Evolutionary conservation across 2,329 filamentous ascomycete genomes (phyloP).

Genomic region (Xylaria hypoxylon): DNA sequence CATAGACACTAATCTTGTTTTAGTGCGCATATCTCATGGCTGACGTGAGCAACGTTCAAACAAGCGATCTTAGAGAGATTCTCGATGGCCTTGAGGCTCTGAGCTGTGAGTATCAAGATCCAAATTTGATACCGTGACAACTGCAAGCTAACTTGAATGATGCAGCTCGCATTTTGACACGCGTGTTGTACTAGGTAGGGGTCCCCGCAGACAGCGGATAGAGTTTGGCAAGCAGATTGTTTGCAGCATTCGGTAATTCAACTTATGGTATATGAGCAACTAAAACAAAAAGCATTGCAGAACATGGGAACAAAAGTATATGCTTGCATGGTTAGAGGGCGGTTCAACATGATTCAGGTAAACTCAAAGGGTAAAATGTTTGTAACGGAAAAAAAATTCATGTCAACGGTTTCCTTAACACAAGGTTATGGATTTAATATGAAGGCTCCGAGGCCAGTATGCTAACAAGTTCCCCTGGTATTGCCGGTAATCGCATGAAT

Average conservation of each 20-base stretch:
- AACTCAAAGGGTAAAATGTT: constrained; percentile 21
- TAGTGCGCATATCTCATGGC: constrained; percentile 96
- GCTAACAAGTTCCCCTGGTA: background rate
- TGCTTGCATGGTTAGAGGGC: constrained; percentile 24
- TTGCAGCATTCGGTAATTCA: constrained; percentile 37
- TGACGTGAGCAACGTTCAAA: constrained; percentile 89
- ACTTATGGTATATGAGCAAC: constrained; percentile 32
- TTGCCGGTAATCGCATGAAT: constrained; percentile 3
- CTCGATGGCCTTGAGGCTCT: constrained; percentile 85
- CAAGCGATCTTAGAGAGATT: constrained; percentile 84
- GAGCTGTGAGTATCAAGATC: constrained; percentile 69
- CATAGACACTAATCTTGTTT: constrained; percentile 23
- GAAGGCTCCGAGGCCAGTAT: background rate
- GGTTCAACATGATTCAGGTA: constrained; percentile 36
- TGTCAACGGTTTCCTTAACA: background rate
- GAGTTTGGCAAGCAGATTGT: constrained; percentile 33
- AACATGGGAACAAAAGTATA: constrained; percentile 9
- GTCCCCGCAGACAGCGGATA: constrained; percentile 30
- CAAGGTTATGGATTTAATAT: background rate
- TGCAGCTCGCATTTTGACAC: constrained; percentile 54
- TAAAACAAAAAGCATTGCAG: constrained; percentile 17
- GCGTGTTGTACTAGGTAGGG: constrained; percentile 53
- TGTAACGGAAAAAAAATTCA: background rate
- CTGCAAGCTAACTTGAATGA: constrained; percentile 36
- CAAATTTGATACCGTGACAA: background rate